Evolutionary conservation across 257 asterid genomes (phyloP), one percentile per base, ranked within the genome.

Genomic region (Solanum pinnatisectum): DNA sequence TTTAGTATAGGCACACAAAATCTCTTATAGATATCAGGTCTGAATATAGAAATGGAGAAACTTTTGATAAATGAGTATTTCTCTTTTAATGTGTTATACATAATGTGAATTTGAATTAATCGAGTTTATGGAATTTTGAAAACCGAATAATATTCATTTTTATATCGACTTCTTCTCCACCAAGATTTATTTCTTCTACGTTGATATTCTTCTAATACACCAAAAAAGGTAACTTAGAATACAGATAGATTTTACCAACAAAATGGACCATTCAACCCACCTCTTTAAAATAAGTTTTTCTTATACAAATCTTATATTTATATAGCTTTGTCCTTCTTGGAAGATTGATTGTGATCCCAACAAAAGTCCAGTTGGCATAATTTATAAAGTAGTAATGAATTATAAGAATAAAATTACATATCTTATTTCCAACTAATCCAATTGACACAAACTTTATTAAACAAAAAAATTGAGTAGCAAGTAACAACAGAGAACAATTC

Each of bases 401-500:
- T 79, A 33, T 5, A 44, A 12, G 49, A 27, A 87, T 42, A 44
- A 73, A 11, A 4, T 35, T 82, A 84, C 70, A 87, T 5, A 65
- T 60, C 72, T 1, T 70, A 86, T 49, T 63, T 84, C 90, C 94
- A 92, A 92, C 93, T 86, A 92, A 91, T 77, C 95, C 95, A 91
- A 87, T 94, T 84, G 70, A 83, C 89, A 85, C 86, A 23, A 85
- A 49, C 70, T 59, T 83, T 87, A 89, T 91, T 93, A 92, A 95
- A 93, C 68, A 85, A 4, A 42, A 42, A 1, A 89, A 67, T 27
- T 39, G 36, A 84, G 90, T 88, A 90, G 25, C 35, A 67, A 68
- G 37, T 68, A 27, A 84, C 93, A 86, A 92, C 93, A 76, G 87
- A 91, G 87, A 90, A 91, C 95, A 93, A 90, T 94, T 94, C 95